Conservation (phyloP, 495 filamentous ascomycete genomes). For the Rhypophila decipiens region DNA sequence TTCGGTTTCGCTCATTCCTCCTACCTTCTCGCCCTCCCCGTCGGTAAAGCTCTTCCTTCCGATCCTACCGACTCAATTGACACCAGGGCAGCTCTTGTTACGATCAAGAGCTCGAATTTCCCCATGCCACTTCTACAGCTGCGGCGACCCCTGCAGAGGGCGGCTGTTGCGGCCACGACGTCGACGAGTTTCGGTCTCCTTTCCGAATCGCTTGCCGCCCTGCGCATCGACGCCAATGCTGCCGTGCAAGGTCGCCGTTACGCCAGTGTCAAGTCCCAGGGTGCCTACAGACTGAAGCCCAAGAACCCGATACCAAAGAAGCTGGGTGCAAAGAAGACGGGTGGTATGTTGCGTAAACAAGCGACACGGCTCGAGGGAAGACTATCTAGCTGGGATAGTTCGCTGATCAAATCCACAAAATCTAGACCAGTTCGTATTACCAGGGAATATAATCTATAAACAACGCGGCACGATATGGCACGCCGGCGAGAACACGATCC, state of each 20-base stretch:
- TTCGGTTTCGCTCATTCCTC: too few relatives aligned
- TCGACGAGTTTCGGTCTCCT: slow-evolving; percentile 10
- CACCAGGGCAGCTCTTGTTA: slow-evolving; percentile 9
- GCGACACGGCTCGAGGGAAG: not conserved
- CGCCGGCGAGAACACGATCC: slow-evolving; percentile 84
- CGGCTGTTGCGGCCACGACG: slow-evolving; percentile 26
- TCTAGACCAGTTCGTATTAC: slow-evolving; percentile 78
- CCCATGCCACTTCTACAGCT: slow-evolving; percentile 49
- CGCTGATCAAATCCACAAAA: not conserved
- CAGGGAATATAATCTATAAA: slow-evolving; percentile 96
- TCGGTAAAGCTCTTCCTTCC: not conserved
- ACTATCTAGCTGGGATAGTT: not conserved
- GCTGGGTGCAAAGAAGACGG: slow-evolving; percentile 86
- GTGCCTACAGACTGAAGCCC: slow-evolving; percentile 71
- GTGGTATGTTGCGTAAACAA: slow-evolving; percentile 46
- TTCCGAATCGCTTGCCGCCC: slow-evolving; percentile 18
- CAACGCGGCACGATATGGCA: slow-evolving; percentile 94
- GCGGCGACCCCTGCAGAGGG: slow-evolving; percentile 44
- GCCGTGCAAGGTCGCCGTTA: slow-evolving; percentile 51
- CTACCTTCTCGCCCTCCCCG: not conserved
- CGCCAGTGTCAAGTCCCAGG: slow-evolving; percentile 82
- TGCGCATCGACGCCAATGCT: slow-evolving; percentile 19
- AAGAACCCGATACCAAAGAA: slow-evolving; percentile 89
- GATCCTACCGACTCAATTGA: slow-evolving; percentile 7
- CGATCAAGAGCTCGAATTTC: not conserved